These are phyloP conservation scores for Leptographium radiaticola DNA, from an alignment of 2,329 filamentous ascomycete species.

Conservation along the genomic window DNA sequence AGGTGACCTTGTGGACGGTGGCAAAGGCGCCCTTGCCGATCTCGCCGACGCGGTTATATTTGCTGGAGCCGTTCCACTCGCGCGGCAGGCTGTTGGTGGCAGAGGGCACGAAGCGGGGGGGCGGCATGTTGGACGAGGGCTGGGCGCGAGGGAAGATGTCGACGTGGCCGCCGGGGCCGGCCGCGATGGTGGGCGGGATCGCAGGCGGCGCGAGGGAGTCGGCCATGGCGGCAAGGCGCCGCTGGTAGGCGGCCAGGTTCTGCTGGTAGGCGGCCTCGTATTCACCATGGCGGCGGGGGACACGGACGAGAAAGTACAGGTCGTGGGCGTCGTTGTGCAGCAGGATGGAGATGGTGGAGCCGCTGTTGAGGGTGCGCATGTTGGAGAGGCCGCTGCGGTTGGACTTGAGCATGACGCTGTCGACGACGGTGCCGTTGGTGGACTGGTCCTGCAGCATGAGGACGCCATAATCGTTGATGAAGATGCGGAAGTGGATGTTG, in stretches of 20 bases:
- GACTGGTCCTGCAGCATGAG: conserved; percentile 91
- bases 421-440: conserved; percentile 89
- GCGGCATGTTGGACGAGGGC: conserved; percentile 6
- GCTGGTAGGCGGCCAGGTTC: conserved; percentile 58
- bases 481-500: conserved; percentile 94
- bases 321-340: conserved; percentile 40
- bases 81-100: conserved; percentile 26
- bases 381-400: conserved; percentile 16
- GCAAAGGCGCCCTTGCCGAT: conserved; percentile 95
- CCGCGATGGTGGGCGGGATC: conserved; percentile 25
- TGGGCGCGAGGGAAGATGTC: conserved; percentile 16
- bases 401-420: conserved; percentile 49
- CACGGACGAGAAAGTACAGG: conserved; percentile 72
- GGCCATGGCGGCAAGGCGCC: conserved; percentile 19
- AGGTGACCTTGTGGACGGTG: conserved; percentile 79
- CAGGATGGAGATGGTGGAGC: conserved; percentile 59
- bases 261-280: conserved; percentile 51
- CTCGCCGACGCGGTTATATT: conserved; percentile 69
- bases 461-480: conserved; percentile 69
- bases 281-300: conserved; percentile 60
- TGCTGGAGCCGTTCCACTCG: conserved; percentile 72
- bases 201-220: conserved; percentile 13
- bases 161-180: conserved; percentile 32
- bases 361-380: conserved; percentile 53
- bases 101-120: conserved; percentile 13